Evolutionary conservation across 176 grass and related monocot species (phyloP).

Genomic region (Cenchrus purpureus): DNA sequence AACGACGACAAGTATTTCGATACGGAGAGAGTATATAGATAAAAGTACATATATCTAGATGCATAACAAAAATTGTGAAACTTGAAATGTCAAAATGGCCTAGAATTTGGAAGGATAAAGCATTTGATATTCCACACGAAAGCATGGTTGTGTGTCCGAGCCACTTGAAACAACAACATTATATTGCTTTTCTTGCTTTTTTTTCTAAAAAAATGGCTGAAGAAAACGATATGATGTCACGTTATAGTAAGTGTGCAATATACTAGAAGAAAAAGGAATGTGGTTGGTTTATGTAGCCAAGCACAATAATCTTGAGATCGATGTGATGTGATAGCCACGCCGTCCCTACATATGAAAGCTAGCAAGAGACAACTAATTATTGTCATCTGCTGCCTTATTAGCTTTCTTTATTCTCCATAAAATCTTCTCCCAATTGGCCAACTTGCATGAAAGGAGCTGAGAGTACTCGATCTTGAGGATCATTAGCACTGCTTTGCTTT

Average conservation of each 20-base stretch:
- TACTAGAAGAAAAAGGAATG: neutral
- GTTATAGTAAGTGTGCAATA: neutral
- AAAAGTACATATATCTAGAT: too few species aligned
- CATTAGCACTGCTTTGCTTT: slow-evolving; percentile 5
- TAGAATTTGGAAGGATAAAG: too few species aligned
- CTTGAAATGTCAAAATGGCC: too few species aligned
- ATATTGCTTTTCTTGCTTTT: neutral
- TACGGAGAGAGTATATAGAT: too few species aligned
- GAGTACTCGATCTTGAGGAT: too few species aligned
- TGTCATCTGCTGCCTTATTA: neutral
- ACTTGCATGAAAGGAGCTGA: slow-evolving; percentile 30
- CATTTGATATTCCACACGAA: too few species aligned
- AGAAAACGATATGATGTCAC: slow-evolving; percentile 6
- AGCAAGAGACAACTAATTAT: neutral
- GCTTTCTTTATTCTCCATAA: neutral
- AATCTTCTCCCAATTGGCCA: neutral
- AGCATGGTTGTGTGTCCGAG: neutral
- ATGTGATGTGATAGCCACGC: neutral
- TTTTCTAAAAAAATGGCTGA: neutral
- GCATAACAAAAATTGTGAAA: too few species aligned
- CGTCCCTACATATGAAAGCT: neutral
- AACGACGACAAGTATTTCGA: too few species aligned
- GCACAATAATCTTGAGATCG: neutral
- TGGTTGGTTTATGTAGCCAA: neutral
- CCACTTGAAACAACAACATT: neutral